These are phyloP conservation scores for Didymella pinodella DNA, from an alignment of 2,329 filamentous ascomycete genomes.

Conservation along the genomic window DNA sequence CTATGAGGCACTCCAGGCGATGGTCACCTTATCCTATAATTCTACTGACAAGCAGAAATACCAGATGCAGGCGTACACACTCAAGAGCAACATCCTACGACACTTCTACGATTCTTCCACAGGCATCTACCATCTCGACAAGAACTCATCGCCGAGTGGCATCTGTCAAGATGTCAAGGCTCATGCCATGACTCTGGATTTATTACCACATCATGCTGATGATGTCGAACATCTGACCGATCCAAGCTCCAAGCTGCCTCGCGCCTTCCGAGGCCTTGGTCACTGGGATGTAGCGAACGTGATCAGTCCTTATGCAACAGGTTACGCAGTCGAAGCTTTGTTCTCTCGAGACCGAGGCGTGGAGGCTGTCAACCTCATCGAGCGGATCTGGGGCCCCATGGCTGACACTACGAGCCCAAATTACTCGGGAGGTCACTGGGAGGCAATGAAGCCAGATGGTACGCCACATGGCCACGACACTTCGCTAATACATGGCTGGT, in stretches of 20 bases:
- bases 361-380: conserved; percentile 11
- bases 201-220: conserved; percentile 3
- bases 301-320: conserved; percentile 16
- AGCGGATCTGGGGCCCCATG: conserved; percentile 20
- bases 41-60: neutral
- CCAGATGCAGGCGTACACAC: neutral
- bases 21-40: conserved; percentile 3
- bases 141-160: conserved; percentile 6
- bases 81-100: conserved; percentile 5
- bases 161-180: conserved; percentile 20
- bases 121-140: conserved; percentile 7
- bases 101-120: conserved; percentile 10
- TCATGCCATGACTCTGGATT: conserved; percentile 7
- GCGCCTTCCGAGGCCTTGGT: conserved; percentile 14
- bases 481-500: conserved; percentile 22
- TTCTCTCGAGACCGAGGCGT: conserved; percentile 2
- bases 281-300: conserved; percentile 19
- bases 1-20: conserved; percentile 17
- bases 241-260: conserved; percentile 1
- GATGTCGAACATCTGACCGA: conserved; percentile 13
- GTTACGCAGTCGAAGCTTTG: conserved; percentile 19
- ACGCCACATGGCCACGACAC: conserved; percentile 19
- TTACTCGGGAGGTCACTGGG: conserved; percentile 22
- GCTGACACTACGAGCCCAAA: conserved; percentile 7
- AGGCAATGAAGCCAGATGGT: conserved; percentile 18